Percentiles rank a stretch among this genome's conserved stretches.
These are phyloP conservation scores for Rubroboletus satanas DNA, from an alignment of 768 basidiomycete genomes.

Conservation along the genomic window DNA sequence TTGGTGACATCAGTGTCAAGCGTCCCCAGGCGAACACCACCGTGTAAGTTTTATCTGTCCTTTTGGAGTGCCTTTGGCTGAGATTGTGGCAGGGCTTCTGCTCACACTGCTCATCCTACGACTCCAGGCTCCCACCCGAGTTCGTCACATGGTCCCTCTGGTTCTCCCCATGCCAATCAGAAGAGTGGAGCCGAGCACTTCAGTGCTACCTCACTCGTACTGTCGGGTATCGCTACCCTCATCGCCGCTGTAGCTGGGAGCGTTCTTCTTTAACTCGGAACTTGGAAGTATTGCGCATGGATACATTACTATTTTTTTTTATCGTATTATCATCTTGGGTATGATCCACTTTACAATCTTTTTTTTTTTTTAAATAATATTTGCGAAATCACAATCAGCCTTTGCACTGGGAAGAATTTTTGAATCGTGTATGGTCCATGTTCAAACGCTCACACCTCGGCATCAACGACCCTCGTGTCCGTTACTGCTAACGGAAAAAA, in stretches of 20 bases:
- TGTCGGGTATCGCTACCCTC: slow-evolving; percentile 23
- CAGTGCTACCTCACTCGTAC: slow-evolving; percentile 16
- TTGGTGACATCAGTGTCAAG: slow-evolving; percentile 19
- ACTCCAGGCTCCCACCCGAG: slow-evolving; percentile 3
- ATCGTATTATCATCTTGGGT: not conserved
- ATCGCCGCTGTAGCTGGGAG: slow-evolving; percentile 22
- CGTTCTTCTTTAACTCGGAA: slow-evolving; percentile 18
- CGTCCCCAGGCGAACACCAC: slow-evolving; percentile 15
- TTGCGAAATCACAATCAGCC: not conserved
- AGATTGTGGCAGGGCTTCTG: slow-evolving; percentile 4
- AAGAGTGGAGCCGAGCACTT: slow-evolving; percentile 32
- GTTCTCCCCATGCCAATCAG: slow-evolving; percentile 29
- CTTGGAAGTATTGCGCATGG: not conserved
- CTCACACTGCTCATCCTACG: not conserved
- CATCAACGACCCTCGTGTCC: not conserved
- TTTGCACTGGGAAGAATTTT: not conserved
- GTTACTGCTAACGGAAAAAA: not conserved
- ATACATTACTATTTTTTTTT: slow-evolving; percentile 9
- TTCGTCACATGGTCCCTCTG: slow-evolving; percentile 14
- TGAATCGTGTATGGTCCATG: not conserved
- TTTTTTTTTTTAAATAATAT: not conserved
- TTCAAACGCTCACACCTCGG: not conserved
- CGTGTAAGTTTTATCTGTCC: slow-evolving; percentile 5
- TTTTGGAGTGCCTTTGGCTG: not conserved
- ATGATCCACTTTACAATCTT: slow-evolving; percentile 1